Evolutionary conservation across 371 early-diverging fungal genomes (phyloP).

Genomic region (Zancudomyces culisetae): DNA sequence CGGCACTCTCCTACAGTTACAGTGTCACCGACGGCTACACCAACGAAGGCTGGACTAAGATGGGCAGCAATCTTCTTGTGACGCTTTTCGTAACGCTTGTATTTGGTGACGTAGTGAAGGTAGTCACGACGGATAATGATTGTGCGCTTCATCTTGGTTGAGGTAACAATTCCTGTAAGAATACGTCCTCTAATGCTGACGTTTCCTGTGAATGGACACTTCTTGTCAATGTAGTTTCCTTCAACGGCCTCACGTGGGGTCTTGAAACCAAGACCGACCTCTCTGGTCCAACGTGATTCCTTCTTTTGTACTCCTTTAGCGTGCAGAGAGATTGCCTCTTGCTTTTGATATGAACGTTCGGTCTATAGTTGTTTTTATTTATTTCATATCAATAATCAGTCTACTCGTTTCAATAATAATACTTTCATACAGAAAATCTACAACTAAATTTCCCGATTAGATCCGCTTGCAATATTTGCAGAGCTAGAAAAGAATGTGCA

Average conservation of each 20-base stretch:
- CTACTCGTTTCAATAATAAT: no score
- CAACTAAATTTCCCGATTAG: no score
- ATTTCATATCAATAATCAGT: no score
- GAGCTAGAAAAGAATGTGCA: no score
- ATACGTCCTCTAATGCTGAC: constrained; percentile 98
- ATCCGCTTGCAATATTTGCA: no score
- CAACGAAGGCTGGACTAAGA: constrained; percentile 94
- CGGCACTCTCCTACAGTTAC: constrained; percentile 98
- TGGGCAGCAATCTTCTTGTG: constrained; percentile 99
- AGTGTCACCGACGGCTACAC: constrained; percentile 79
- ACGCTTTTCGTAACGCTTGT: constrained; percentile 99
- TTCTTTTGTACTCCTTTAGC: constrained; percentile 58
- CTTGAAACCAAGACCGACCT: constrained; percentile 98
- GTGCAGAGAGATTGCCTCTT: constrained; percentile 89
- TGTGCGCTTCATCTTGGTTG: constrained; percentile 99
- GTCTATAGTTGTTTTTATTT: no score
- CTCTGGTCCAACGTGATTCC: constrained; percentile 83
- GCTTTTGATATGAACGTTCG: constrained; percentile 93
- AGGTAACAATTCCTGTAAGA: constrained; percentile 88
- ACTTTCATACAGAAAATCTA: no score
- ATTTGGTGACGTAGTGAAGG: constrained; percentile 99
- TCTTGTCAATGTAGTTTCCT: constrained; percentile 98
- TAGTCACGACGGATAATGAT: constrained; percentile 96
- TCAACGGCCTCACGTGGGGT: constrained; percentile 97
- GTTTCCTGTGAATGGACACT: constrained; percentile 99